Evolutionary conservation across 345 rosid species (phyloP).

Genomic region (Jatropha curcas): DNA sequence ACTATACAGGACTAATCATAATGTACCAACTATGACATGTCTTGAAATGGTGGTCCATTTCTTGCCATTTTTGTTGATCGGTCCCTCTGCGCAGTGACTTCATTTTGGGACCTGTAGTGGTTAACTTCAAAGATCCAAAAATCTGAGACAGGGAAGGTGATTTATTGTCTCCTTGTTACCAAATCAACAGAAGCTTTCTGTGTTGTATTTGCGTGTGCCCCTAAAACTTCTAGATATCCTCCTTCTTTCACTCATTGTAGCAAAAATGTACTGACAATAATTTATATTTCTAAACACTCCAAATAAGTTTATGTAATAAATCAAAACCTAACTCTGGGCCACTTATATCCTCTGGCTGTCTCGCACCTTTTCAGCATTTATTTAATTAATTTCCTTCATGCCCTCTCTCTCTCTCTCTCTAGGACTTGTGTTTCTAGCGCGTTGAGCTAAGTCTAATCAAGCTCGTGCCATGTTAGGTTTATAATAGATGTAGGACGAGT

Average conservation of each 20-base stretch:
- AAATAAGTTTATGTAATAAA: background rate
- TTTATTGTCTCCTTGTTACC: background rate
- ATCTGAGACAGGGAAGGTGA: background rate
- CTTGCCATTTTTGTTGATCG: background rate
- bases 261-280: background rate
- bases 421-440: too few relatives aligned
- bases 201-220: background rate
- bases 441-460: too few relatives aligned
- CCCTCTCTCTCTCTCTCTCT: too few relatives aligned
- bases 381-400: too few relatives aligned
- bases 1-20: too few relatives aligned
- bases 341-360: too few relatives aligned
- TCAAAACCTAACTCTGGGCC: slow-evolving; percentile 16
- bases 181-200: background rate
- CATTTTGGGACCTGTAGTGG: background rate
- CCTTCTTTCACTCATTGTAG: too few relatives aligned
- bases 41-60: slow-evolving; percentile 1
- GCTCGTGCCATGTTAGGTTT: too few relatives aligned
- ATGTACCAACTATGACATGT: too few relatives aligned
- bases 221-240: background rate
- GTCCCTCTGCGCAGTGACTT: background rate
- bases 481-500: too few relatives aligned
- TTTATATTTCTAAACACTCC: background rate
- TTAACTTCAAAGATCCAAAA: background rate
- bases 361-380: too few relatives aligned